Evolutionary conservation across 768 basidiomycete species (phyloP), one percentile per base, ranked within the genome.

Genomic region (Calocera cornea): DNA sequence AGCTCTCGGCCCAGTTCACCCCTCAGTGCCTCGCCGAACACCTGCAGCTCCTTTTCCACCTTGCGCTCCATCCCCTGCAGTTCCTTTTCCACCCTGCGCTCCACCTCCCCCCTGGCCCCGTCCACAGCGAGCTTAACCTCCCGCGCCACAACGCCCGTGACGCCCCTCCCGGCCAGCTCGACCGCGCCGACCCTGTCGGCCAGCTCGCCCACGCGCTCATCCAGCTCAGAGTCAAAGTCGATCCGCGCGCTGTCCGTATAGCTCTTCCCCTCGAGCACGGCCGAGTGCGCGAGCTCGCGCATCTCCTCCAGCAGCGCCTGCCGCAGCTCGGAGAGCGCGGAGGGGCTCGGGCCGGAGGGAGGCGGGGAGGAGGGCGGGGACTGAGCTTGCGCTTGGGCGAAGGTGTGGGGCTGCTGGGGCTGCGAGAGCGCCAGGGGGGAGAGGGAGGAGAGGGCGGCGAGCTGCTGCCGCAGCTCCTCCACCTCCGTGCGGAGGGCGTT

Each of bases 381-480:
- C 41, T 38, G 36, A 38, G 36, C 7, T 5, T 5, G 36, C 36
- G 14, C 36, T 38, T 38, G 7, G 5, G 36, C 7, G 36, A 38
- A 14, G 36, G 14, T 38, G 7, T 38, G 7, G 7, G 36, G 36
- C 7, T 5, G 36, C 7, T 5, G 14, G 36, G 5, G 7, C 36
- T 5, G 36, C 36, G 14, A 38, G 36, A 38, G 36, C 36, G 36
- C 5, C 36, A 38, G 36, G 17, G 64, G 64, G 7, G 69, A 69
- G 24, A 41, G 27, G 54, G 12, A 68, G 40, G 69, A 71, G 64
- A 71, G 69, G 64, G 68, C 65, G 16, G 70, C 68, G 49, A 34
- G 67, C 40, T 14, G 12, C 27, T 44, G 7, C 24, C 36, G 33
- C 24, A 38, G 27, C 29, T 41, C 19, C 14, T 27, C 5, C 38